Percentiles rank a stretch among this genome's conserved stretches.
Conservation (phyloP, 2,329 filamentous ascomycete species). For the Fusarium bactridioides region DNA sequence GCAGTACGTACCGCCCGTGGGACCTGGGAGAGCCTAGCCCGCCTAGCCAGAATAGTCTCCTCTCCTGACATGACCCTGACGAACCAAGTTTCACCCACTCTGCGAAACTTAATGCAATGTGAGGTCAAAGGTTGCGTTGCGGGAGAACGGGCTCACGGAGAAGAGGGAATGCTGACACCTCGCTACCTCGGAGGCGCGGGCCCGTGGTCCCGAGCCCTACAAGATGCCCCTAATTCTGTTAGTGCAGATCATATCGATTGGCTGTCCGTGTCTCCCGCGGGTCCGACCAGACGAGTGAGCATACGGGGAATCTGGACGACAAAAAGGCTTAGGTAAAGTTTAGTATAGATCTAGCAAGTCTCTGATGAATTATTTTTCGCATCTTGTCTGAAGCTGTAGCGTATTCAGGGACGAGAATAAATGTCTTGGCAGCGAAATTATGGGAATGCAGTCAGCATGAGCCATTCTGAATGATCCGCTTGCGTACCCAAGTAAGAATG, state of each 20-base stretch:
- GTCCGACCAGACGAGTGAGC: neutral
- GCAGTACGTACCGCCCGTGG: conserved; percentile 24
- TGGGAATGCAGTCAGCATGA: conserved; percentile 4
- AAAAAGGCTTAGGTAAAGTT: neutral
- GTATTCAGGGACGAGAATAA: neutral
- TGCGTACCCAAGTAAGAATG: neutral
- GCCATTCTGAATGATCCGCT: neutral
- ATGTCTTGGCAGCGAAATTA: neutral
- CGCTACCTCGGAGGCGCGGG: conserved; percentile 25
- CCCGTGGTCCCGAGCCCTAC: neutral
- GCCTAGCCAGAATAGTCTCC: conserved; percentile 24
- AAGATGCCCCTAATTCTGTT: neutral
- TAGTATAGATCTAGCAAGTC: fast-evolving
- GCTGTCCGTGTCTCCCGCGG: neutral
- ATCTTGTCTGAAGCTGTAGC: too few species aligned
- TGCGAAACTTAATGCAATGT: neutral
- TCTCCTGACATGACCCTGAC: conserved; percentile 13
- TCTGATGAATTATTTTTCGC: fast-evolving
- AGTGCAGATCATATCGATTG: conserved; percentile 4
- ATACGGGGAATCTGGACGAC: neutral
- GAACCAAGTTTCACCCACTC: neutral
- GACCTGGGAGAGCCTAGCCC: conserved; percentile 18
- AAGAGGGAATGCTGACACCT: conserved; percentile 5
- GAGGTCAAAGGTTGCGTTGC: neutral
- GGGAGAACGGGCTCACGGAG: conserved; percentile 3